Evolutionary conservation across 129 eudicot genomes (phyloP).

Genomic region (Logfia minima): DNA sequence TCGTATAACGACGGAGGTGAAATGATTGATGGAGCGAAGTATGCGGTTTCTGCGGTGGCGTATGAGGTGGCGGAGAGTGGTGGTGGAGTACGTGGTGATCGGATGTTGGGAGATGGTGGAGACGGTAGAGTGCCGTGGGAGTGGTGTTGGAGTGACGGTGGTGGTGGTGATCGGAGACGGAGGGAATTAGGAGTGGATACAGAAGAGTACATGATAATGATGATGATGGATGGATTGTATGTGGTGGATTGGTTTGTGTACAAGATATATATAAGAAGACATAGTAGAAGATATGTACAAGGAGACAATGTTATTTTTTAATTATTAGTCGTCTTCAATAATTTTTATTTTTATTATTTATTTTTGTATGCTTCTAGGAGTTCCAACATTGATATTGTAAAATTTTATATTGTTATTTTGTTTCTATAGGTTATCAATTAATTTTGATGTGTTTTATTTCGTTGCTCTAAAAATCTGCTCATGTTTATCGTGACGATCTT

Average conservation of each 20-base stretch:
- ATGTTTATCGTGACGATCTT: too few relatives aligned
- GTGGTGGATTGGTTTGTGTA: conserved; percentile 16
- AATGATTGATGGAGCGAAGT: conserved; percentile 18
- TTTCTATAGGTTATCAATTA: too few relatives aligned
- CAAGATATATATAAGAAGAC: conserved; percentile 31
- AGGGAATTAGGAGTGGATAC: conserved; percentile 28
- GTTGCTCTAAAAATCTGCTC: too few relatives aligned
- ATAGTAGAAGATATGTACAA: too few relatives aligned
- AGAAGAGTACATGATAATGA: conserved; percentile 26
- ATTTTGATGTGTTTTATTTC: too few relatives aligned
- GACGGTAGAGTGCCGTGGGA: conserved; percentile 10
- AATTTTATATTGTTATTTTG: too few relatives aligned
- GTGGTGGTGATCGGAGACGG: conserved; percentile 36
- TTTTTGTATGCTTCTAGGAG: too few relatives aligned
- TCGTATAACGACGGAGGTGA: conserved; percentile 48
- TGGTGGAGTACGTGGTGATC: conserved; percentile 25
- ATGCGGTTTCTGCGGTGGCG: conserved; percentile 32
- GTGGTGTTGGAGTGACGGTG: conserved; percentile 17
- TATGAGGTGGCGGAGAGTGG: conserved; percentile 39
- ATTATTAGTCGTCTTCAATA: too few relatives aligned
- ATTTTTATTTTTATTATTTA: too few relatives aligned
- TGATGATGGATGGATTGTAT: background rate
- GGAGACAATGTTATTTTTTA: too few relatives aligned
- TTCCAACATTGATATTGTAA: too few relatives aligned
- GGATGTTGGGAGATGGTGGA: conserved; percentile 31